Conservation (phyloP, 129 eudicot genomes). For the Helianthus tuberosus region DNA sequence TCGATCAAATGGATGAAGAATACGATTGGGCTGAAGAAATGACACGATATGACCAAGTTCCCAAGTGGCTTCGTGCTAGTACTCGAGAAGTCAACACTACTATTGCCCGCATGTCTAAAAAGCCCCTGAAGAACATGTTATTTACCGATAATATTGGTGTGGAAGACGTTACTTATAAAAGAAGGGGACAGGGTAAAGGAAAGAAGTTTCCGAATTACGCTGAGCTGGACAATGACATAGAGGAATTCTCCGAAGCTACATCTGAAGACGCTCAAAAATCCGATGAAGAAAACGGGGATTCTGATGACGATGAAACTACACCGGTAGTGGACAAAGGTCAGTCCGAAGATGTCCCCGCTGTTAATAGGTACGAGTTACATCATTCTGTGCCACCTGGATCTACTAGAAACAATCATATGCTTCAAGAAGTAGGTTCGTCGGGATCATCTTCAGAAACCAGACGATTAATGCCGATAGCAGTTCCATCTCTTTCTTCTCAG, state of each 20-base stretch:
- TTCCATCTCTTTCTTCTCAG: conserved; percentile 84
- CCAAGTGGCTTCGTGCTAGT: conserved; percentile 84
- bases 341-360: conserved; percentile 55
- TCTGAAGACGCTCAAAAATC: conserved; percentile 65
- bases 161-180: conserved; percentile 45
- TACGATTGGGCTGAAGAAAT: conserved; percentile 90
- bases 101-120: conserved; percentile 61
- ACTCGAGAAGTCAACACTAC: conserved; percentile 67
- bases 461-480: conserved; percentile 44
- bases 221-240: conserved; percentile 69
- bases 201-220: conserved; percentile 74
- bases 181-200: conserved; percentile 71
- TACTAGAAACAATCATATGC: no score
- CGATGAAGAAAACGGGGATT: conserved; percentile 67
- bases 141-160: conserved; percentile 44
- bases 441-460: conserved; percentile 76
- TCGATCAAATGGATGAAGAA: conserved; percentile 98
- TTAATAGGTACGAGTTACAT: conserved; percentile 44
- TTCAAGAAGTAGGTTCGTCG: conserved; percentile 50
- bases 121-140: conserved; percentile 51
- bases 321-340: conserved; percentile 49
- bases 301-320: conserved; percentile 63
- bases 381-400: background rate
- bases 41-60: conserved; percentile 82
- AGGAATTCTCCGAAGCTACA: conserved; percentile 79